Conservation (phyloP, 495 filamentous ascomycete species). For the Mytilinidion resinicola region DNA sequence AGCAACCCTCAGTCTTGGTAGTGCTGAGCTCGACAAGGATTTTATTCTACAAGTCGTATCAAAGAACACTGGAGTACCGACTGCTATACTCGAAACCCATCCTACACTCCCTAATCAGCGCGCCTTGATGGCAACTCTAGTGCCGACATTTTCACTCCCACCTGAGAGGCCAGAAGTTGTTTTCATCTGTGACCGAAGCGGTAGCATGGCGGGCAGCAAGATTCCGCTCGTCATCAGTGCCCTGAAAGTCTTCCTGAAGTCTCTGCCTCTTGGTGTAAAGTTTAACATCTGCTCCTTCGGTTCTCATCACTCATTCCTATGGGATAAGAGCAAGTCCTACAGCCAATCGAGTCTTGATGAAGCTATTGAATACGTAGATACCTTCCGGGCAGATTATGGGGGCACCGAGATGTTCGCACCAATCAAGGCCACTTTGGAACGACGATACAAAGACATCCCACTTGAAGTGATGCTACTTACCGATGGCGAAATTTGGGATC, state of each 20-base stretch:
- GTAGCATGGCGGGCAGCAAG: conserved; percentile 52
- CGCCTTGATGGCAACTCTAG: conserved; percentile 61
- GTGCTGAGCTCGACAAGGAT: conserved; percentile 43
- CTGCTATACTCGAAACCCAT: conserved; percentile 59
- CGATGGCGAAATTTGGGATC: conserved; percentile 63
- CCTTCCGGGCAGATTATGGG: conserved; percentile 51
- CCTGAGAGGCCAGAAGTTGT: conserved; percentile 55
- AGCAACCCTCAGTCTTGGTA: conserved; percentile 50
- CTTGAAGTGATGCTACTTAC: conserved; percentile 64
- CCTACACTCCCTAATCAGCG: conserved; percentile 52
- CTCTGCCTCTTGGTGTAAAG: conserved; percentile 56
- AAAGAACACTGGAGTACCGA: conserved; percentile 49
- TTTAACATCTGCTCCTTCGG: conserved; percentile 78
- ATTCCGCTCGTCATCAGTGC: conserved; percentile 53
- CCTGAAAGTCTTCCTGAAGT: conserved; percentile 63
- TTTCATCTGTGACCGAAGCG: conserved; percentile 64
- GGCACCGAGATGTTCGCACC: conserved; percentile 62
- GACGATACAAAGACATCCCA: conserved; percentile 45
- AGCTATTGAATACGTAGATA: conserved; percentile 46
- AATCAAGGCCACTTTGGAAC: conserved; percentile 46
- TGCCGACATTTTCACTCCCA: conserved; percentile 57
- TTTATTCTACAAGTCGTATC: conserved; percentile 52
- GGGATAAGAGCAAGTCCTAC: conserved; percentile 52
- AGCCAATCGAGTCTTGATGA: conserved; percentile 43
- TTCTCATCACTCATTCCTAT: conserved; percentile 47